A percentile compares a stretch with the other conserved stretches of the same genome.
These are phyloP conservation scores for Rhododendron griersonianum DNA, from an alignment of 148 eudicot species.

Conservation along the genomic window DNA sequence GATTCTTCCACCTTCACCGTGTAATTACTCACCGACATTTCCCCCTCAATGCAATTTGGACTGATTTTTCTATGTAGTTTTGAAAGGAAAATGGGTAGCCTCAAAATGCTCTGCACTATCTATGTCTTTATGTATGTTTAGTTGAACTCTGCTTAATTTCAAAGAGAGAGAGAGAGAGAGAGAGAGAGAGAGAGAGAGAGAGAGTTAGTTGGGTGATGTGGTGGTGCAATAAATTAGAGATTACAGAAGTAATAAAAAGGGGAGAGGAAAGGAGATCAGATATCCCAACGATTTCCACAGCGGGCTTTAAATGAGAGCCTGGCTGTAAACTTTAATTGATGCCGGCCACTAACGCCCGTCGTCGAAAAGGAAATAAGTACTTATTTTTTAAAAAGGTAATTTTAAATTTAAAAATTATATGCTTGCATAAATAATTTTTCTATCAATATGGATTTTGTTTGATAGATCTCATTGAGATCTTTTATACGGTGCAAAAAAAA, in stretches of 20 bases:
- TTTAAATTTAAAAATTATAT: too few relatives aligned
- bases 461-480: too few relatives aligned
- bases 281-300: slow-evolving; percentile 16
- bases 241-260: neutral
- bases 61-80: neutral
- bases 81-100: neutral
- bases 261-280: neutral
- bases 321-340: neutral
- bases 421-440: too few relatives aligned
- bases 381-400: too few relatives aligned
- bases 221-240: slow-evolving; percentile 24
- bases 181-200: neutral
- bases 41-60: neutral
- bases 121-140: neutral
- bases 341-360: neutral
- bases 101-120: neutral
- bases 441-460: too few relatives aligned
- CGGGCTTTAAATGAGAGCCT: slow-evolving; percentile 13
- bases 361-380: too few relatives aligned
- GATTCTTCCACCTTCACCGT: slow-evolving; percentile 64
- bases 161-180: neutral
- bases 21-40: slow-evolving; percentile 35
- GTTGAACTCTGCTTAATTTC: neutral
- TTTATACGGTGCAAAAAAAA: too few relatives aligned
- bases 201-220: slow-evolving; percentile 8